These are phyloP conservation scores for Trichosporon sp. DNA, from an alignment of 1,284 basidiomycete species.

Conservation along the genomic window DNA sequence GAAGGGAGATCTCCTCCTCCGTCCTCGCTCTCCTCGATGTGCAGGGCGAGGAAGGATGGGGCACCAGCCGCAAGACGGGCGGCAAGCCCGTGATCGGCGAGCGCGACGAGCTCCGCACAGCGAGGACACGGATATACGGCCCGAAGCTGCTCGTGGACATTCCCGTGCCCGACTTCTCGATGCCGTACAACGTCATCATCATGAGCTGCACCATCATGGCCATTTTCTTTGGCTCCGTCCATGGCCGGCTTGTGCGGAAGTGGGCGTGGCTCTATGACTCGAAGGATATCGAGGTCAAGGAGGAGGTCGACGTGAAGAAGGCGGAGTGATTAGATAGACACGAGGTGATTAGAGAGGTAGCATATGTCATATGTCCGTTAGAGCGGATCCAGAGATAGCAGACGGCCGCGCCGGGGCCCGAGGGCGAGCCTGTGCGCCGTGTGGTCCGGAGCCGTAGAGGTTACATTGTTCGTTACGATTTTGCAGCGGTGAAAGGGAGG, in stretches of 20 bases:
- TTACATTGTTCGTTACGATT: not conserved
- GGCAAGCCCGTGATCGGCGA: slow-evolving; percentile 4
- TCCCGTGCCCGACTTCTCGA: slow-evolving; percentile 95
- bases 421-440: not conserved
- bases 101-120: slow-evolving; percentile 27
- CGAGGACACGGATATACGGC: slow-evolving; percentile 68
- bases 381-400: not conserved
- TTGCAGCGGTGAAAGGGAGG: not conserved
- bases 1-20: slow-evolving; percentile 87
- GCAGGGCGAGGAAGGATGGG: slow-evolving; percentile 32
- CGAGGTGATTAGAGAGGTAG: not conserved
- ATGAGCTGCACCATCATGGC: slow-evolving; percentile 89
- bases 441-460: not conserved
- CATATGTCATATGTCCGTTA: not conserved
- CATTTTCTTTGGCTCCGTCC: slow-evolving; percentile 87
- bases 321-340: not conserved
- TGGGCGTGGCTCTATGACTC: slow-evolving; percentile 63
- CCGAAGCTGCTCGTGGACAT: slow-evolving; percentile 80
- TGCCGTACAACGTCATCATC: slow-evolving; percentile 99
- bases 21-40: slow-evolving; percentile 61
- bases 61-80: not conserved
- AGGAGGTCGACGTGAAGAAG: not conserved
- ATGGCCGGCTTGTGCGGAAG: slow-evolving; percentile 80
- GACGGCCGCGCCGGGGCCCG: not conserved
- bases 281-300: slow-evolving; percentile 32